These are phyloP conservation scores for Cyclotella kingstonii DNA, from an alignment of 108 stramenopile species.

Conservation along the genomic window DNA sequence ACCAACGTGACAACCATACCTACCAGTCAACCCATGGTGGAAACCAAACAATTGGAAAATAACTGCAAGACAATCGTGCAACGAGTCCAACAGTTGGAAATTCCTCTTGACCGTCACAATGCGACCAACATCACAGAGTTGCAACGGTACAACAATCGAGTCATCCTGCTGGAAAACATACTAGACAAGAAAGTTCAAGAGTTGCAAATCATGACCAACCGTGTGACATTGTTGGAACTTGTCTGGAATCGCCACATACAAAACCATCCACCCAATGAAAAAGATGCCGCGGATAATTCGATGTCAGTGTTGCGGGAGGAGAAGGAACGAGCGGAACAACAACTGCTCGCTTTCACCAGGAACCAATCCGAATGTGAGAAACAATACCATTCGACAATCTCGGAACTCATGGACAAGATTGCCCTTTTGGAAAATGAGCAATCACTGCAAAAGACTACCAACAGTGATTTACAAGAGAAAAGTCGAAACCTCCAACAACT, in stretches of 20 bases:
- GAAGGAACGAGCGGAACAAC: not conserved
- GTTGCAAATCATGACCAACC: conserved; percentile 28
- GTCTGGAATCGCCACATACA: no score
- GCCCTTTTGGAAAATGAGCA: not conserved
- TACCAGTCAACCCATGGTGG: no score
- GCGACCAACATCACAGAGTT: not conserved
- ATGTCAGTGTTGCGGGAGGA: conserved; percentile 5
- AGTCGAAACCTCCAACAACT: not conserved
- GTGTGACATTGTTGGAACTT: conserved; percentile 25
- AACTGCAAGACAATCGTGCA: no score
- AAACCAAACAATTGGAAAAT: no score
- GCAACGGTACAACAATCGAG: conserved; percentile 21
- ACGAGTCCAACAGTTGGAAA: no score
- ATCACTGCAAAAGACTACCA: not conserved
- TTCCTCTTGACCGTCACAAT: not conserved
- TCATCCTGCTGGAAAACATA: conserved; percentile 17
- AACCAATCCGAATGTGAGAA: conserved; percentile 12
- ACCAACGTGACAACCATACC: no score
- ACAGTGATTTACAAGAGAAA: not conserved
- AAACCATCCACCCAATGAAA: not conserved
- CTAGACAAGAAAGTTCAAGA: conserved; percentile 20
- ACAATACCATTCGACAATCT: conserved; percentile 12
- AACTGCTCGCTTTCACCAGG: not conserved
- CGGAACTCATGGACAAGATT: conserved; percentile 8
- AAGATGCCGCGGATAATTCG: not conserved